Evolutionary conservation across 1,284 basidiomycete genomes (phyloP).

Genomic region (Ganoderma meredithae): DNA sequence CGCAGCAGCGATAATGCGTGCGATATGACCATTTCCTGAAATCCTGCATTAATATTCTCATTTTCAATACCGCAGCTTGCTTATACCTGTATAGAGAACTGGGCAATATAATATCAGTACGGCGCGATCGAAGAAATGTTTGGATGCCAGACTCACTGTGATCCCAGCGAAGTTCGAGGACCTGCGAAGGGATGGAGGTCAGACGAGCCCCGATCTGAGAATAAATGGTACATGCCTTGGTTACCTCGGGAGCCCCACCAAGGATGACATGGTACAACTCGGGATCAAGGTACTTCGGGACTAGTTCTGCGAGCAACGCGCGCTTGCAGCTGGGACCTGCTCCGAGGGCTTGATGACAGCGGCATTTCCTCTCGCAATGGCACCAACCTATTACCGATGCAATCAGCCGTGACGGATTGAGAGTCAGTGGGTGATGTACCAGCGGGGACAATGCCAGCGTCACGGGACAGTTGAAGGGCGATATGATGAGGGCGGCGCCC

Average conservation of each 20-base stretch:
- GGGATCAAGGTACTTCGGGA: constrained; percentile 84
- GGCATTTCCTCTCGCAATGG: constrained; percentile 84
- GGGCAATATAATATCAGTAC: neutral
- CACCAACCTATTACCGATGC: constrained; percentile 60
- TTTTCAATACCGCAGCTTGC: neutral
- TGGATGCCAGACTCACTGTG: constrained; percentile 66
- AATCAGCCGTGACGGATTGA: neutral
- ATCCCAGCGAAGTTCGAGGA: constrained; percentile 86
- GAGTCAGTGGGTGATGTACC: constrained; percentile 45
- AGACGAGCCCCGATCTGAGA: too few species aligned
- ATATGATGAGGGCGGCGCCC: too few species aligned
- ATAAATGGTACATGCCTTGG: constrained; percentile 53
- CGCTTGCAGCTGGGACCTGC: constrained; percentile 66
- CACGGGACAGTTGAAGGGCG: too few species aligned
- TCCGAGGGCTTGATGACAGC: constrained; percentile 86
- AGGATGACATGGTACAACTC: constrained; percentile 77
- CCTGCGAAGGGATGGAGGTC: constrained; percentile 39
- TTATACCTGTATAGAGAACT: neutral
- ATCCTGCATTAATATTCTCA: neutral
- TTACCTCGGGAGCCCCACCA: constrained; percentile 79
- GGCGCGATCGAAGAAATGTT: too few species aligned
- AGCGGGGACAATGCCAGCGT: constrained; percentile 46
- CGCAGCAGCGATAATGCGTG: constrained; percentile 79
- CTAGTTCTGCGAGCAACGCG: constrained; percentile 74
- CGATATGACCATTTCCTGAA: constrained; percentile 76